Base-by-base conservation (phyloP, 2,329 filamentous ascomycete genomes). In the Tetracladium maxilliforme region DNA sequence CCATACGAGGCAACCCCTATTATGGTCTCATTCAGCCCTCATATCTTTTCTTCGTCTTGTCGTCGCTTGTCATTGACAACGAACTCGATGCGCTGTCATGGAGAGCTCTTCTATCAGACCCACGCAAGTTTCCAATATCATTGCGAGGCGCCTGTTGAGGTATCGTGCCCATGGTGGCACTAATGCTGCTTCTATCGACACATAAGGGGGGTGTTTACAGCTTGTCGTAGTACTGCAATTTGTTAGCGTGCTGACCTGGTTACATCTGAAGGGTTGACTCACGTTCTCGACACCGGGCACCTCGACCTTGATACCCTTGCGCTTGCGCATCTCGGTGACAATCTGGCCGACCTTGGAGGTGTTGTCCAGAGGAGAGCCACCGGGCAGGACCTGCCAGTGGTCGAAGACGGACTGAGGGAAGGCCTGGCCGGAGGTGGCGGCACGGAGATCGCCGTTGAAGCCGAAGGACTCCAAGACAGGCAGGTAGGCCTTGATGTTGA, bases 341-440 rank as follows among this genome's bases (percentile, higher is more conserved):
- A 94, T 67, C 53, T 70, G 58, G 54, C 86, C 90, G 47, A 78
- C 70, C 71, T 86, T 82, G 50, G 71, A 73, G 48, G 73, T 77
- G 52, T 59, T 41, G 61, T 98, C 87, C 49, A 94, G 71, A 43
- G 82, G 76, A 44, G 80, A 90, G 47, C 90, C 90, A 75, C 87
- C 87, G 45, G 86, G 82, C 44, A 95, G 75, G 47, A 90, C 64
- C 65, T 93, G 79, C 84, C 86, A 98, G 69, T 98, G 90, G 60
- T 95, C 87, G 65, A 98, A 98, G 49, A 98, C 84, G 48, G 78
- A 79, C 65, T 94, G 86, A 48, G 90, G 90, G 84, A 98, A 98
- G 51, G 90, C 90, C 70, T 98, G 90, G 51, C 90, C 90, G 52
- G 77, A 80, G 45, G 90, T 98, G 60, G 74, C 76, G 49, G 77